Percentiles rank a stretch among this genome's conserved stretches.
Evolutionary conservation across 2,329 filamentous ascomycete genomes (phyloP).

Genomic region (Pleomassaria siparia): DNA sequence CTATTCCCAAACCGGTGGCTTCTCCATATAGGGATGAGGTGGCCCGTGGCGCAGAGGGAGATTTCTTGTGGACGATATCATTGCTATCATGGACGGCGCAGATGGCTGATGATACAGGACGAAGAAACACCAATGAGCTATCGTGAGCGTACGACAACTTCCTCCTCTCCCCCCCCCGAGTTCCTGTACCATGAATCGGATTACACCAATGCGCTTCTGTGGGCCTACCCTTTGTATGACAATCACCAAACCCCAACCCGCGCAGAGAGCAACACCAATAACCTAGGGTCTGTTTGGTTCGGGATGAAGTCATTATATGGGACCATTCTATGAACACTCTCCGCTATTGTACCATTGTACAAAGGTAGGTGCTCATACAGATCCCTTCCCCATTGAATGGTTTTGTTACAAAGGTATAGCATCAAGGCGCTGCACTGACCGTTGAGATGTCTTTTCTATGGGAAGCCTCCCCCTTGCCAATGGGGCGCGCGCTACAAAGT

Average conservation of each 20-base stretch:
- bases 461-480: too few species aligned
- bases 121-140: not conserved
- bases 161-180: not conserved
- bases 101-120: not conserved
- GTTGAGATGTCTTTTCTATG: too few species aligned
- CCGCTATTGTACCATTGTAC: too few species aligned
- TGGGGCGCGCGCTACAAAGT: too few species aligned
- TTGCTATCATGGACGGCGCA: not conserved
- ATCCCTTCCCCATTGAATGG: too few species aligned
- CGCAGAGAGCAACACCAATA: too few species aligned
- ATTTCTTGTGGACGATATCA: not conserved
- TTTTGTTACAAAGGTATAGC: too few species aligned
- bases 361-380: too few species aligned
- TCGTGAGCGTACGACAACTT: not conserved
- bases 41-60: not conserved
- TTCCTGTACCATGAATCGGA: not conserved
- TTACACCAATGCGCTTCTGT: not conserved
- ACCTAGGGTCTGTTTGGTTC: too few species aligned
- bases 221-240: not conserved
- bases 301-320: too few species aligned
- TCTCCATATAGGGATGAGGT: conserved; percentile 1
- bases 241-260: not conserved
- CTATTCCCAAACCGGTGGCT: not conserved
- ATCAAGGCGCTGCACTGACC: too few species aligned
- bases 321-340: too few species aligned